Percentiles rank a stretch among this genome's conserved stretches.
Conservation (phyloP, 2,329 filamentous ascomycete species). For the Gyromitra esculenta region DNA sequence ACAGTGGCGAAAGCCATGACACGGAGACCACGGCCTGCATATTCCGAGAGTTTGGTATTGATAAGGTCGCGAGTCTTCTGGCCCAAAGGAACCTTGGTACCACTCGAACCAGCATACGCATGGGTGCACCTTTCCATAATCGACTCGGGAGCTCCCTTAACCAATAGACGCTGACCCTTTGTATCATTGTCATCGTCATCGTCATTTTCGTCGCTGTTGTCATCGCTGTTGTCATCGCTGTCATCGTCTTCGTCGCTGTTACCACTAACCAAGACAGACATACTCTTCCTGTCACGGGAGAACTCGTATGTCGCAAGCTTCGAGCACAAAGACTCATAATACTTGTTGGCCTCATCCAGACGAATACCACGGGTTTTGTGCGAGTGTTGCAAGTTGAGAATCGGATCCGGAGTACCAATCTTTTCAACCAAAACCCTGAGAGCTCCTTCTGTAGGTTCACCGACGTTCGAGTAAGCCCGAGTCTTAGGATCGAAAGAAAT, state of each 20-base stretch:
- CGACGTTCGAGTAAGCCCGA: slow-evolving; percentile 80
- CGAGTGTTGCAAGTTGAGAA: slow-evolving; percentile 60
- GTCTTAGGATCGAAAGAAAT: slow-evolving; percentile 82
- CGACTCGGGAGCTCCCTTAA: slow-evolving; percentile 96
- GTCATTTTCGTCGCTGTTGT: too few species aligned
- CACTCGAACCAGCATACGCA: slow-evolving; percentile 78
- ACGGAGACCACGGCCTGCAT: slow-evolving; percentile 90
- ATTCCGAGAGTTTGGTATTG: slow-evolving; percentile 82
- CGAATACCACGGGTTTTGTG: slow-evolving; percentile 67
- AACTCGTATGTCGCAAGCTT: slow-evolving; percentile 93
- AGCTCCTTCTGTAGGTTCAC: slow-evolving; percentile 88
- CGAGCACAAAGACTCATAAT: slow-evolving; percentile 79
- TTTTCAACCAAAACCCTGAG: slow-evolving; percentile 92
- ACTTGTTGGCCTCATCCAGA: slow-evolving; percentile 82
- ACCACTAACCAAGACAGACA: slow-evolving; percentile 88
- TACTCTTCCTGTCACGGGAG: slow-evolving; percentile 97
- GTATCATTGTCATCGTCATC: too few species aligned
- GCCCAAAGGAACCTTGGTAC: slow-evolving; percentile 78
- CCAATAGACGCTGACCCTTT: slow-evolving; percentile 76
- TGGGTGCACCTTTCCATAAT: slow-evolving; percentile 92
- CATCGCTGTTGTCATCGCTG: too few species aligned
- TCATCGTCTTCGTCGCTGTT: slow-evolving; percentile 60
- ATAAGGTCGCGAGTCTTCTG: slow-evolving; percentile 76
- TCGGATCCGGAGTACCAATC: slow-evolving; percentile 80
- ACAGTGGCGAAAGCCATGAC: slow-evolving; percentile 92